Evolutionary conservation across 2,329 filamentous ascomycete genomes (phyloP), one percentile per base, ranked within the genome.

Genomic region (Colletotrichum trifolii): DNA sequence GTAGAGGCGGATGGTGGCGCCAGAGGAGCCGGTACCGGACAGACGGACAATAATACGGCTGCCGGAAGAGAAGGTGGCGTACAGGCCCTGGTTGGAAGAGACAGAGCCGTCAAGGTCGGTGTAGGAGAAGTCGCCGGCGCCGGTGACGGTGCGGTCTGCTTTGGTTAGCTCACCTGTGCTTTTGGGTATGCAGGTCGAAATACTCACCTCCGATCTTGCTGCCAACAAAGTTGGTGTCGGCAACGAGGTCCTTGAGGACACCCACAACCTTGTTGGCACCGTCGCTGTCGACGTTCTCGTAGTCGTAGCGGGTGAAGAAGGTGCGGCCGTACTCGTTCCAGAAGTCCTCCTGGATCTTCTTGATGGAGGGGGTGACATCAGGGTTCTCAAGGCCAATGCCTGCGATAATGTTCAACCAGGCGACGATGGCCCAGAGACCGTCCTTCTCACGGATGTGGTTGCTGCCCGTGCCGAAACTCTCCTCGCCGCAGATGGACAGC

Each of bases 361-460:
- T 92, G 81, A 99, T 98, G 81, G 92, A 97, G 54, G 95, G 94
- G 3, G 91, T 93, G 71, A 92, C 89, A 64, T 84, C 89, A 17
- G 92, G 88, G 74, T 91, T 91, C 77, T 93, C 86, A 77, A 96
- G 89, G 69, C 94, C 94, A 52, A 98, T 89, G 70, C 93, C 95
- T 67, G 96, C 96, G 73, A 99, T 96, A 79, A 99, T 97, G 85
- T 99, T 99, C 73, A 99, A 83, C 96, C 96, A 99, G 38, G 96
- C 96, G 58, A 97, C 91, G 68, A 99, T 88, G 66, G 96, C 96
- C 96, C 96, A 99, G 46, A 99, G 87, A 68, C 96, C 96, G 75
- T 99, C 96, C 87, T 99, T 99, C 84, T 99, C 96, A 72, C 96
- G 93, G 75, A 99, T 97, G 81, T 99, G 96, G 84, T 99, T 97